phyloP scores from a whole-genome alignment of 495 filamentous ascomycete species.

The Penicillium longicatenatum region DNA sequence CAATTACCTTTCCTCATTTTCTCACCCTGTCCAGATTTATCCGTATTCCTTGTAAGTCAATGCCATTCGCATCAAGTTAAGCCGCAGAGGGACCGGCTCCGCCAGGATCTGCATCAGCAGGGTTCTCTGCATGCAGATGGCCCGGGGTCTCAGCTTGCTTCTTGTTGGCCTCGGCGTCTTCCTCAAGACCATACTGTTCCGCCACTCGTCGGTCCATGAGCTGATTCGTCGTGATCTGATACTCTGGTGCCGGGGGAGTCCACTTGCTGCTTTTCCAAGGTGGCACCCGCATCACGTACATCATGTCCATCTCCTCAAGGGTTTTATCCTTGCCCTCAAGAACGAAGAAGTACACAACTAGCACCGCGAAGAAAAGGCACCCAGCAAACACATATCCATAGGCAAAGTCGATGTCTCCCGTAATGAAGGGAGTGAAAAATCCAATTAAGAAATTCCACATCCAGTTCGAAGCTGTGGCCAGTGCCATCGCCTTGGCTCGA shows the following conservation, averaged over 20 bases:
- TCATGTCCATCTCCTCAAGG: conserved; percentile 78
- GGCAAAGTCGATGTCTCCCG: conserved; percentile 63
- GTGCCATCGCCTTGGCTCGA: conserved; percentile 71
- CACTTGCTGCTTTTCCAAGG: conserved; percentile 58
- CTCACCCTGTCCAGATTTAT: no score
- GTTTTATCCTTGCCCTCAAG: conserved; percentile 65
- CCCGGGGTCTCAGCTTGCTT: conserved; percentile 17
- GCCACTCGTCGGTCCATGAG: conserved; percentile 33
- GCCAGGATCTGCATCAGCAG: conserved; percentile 21
- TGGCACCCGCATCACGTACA: conserved; percentile 69
- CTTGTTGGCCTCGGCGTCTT: conserved; percentile 14
- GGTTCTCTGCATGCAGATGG: conserved; percentile 30
- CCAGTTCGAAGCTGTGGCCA: conserved; percentile 83
- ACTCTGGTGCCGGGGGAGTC: conserved; percentile 31
- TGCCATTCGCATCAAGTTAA: no score
- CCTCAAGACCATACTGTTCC: conserved; percentile 19
- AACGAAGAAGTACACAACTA: conserved; percentile 75
- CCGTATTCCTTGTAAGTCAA: no score
- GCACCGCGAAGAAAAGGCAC: conserved; percentile 61
- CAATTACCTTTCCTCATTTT: neutral
- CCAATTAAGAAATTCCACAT: conserved; percentile 82
- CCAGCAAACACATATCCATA: conserved; percentile 81
- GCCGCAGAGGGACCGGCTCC: conserved; percentile 22
- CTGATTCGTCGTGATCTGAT: conserved; percentile 34
- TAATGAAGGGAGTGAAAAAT: conserved; percentile 80